Evolutionary conservation across 352 stramenopile genomes (phyloP).

Genomic region (Globisporangium splendens): DNA sequence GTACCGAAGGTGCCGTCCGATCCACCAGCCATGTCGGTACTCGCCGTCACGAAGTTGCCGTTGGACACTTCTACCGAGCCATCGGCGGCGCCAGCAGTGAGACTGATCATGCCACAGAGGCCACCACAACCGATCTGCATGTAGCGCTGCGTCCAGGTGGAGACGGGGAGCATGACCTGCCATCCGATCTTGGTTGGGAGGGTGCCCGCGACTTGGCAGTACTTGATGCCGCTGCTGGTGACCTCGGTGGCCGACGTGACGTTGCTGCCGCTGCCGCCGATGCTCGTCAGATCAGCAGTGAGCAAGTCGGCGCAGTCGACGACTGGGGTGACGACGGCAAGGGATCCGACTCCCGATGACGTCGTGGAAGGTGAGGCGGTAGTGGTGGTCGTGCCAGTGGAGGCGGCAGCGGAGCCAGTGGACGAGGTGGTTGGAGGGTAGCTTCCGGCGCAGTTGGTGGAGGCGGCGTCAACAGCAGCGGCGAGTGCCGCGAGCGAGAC

Average conservation of each 20-base stretch:
- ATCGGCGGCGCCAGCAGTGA: conserved; percentile 22
- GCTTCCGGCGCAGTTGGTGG: too few relatives aligned
- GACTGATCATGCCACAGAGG: conserved; percentile 28
- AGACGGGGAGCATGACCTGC: conserved; percentile 27
- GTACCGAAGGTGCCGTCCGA: conserved; percentile 29
- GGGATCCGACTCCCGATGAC: background rate
- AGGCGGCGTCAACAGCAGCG: background rate
- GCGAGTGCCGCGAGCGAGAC: background rate
- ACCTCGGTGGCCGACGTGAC: background rate
- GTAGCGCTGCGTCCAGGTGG: conserved; percentile 39
- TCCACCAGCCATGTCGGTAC: conserved; percentile 29
- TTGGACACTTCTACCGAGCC: conserved; percentile 16
- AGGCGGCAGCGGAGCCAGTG: too few relatives aligned
- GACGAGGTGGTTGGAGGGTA: too few relatives aligned
- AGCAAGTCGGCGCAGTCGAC: conserved; percentile 1
- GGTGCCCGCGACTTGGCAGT: conserved; percentile 1
- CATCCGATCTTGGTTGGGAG: conserved; percentile 15
- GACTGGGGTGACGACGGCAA: background rate
- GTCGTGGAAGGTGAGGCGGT: background rate
- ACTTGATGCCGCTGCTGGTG: conserved; percentile 3
- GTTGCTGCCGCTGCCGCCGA: conserved; percentile 1
- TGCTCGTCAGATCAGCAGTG: background rate
- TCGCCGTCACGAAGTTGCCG: conserved; percentile 27
- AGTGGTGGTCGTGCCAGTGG: too few relatives aligned
- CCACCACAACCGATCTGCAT: conserved; percentile 36